A percentile compares a stretch with the other conserved stretches of the same genome.
Evolutionary conservation across 805 yeast species (phyloP).

Genomic region (Barnettozyma californica): DNA sequence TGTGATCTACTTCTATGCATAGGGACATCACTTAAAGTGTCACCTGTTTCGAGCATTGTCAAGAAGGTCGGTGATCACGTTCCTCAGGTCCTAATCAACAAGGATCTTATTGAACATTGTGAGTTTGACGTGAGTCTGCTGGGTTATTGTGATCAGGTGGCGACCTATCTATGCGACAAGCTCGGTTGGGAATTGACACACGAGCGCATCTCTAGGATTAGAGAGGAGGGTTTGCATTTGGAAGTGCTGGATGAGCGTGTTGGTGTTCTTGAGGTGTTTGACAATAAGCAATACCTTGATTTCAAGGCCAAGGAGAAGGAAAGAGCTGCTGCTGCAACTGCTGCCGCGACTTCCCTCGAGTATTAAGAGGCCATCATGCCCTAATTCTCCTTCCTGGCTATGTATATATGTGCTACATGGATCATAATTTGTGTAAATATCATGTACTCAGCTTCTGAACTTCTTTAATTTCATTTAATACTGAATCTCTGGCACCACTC

Average conservation of each 20-base stretch:
- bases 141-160: constrained; percentile 83
- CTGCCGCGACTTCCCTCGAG: not conserved
- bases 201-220: constrained; percentile 36
- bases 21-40: constrained; percentile 88
- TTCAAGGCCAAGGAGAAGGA: constrained; percentile 12
- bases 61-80: constrained; percentile 63
- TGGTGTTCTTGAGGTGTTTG: constrained; percentile 33
- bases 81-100: constrained; percentile 78
- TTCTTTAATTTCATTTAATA: too few relatives aligned
- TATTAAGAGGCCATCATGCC: not conserved
- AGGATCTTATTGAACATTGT: constrained; percentile 67
- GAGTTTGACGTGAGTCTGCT: constrained; percentile 74
- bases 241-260: constrained; percentile 24
- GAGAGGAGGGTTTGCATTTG: constrained; percentile 28
- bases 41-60: constrained; percentile 89
- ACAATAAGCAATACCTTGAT: constrained; percentile 19
- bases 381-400: not conserved
- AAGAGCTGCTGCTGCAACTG: not conserved
- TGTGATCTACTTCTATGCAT: constrained; percentile 82
- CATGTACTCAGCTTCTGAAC: not conserved
- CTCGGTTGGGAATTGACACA: constrained; percentile 61
- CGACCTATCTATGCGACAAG: constrained; percentile 53
- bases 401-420: not conserved
- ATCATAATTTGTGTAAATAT: not conserved
- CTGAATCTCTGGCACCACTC: constrained; percentile 38